Base-by-base conservation (phyloP, 352 stramenopile species). In the Globisporangium paddicum region DNA sequence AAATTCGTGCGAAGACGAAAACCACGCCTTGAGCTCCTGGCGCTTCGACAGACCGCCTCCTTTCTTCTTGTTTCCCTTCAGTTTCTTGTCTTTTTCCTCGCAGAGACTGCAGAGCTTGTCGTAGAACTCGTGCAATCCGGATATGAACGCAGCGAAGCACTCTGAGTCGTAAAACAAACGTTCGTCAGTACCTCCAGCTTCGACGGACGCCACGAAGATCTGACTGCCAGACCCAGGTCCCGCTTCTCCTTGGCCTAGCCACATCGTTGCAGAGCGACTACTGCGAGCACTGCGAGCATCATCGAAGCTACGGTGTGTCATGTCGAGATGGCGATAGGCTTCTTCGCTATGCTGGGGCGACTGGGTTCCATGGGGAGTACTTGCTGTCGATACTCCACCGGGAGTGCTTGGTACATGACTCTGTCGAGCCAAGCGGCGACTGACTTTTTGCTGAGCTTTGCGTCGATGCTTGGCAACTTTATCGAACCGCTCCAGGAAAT, bases 11-110 rank as follows among this genome's bases (percentile, higher is more conserved):
- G 80, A 87, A 2, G 80, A 90, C 40, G 81, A 90, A 42, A 93
- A 93, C 83, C 83, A 93, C 35, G 83, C 80, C 67, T 89, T 89
- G 68, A 93, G 82, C 62, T 93, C 83, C 49, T 93, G 80, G 0
- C 79, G 75, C 61, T 90, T 90, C 16, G 82, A 92, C 49, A 82
- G 67, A 23, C 82, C 79, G 41, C 58, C 67, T 0, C 52, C 51
- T 18, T 68, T 77, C 53, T 82, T 82, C 34, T 78, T 86, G 45
- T 70, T 82, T 7, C 69, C 61, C 38, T 67, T 58, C 13, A 67
- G 30, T 57, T 90, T 90, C 56, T 81, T 81, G 5, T 83, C 71
- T 19, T 81, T 84, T 26, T 92, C 80, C 5, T 68, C 67, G 53
- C 80, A 87, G 19, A 89, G 58, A 38, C 65, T 63, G 16, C 68